Percentiles rank a stretch among this genome's conserved stretches.
phyloP scores from a whole-genome alignment of 805 yeast species.

The Schizosaccharomyces octosporus region DNA sequence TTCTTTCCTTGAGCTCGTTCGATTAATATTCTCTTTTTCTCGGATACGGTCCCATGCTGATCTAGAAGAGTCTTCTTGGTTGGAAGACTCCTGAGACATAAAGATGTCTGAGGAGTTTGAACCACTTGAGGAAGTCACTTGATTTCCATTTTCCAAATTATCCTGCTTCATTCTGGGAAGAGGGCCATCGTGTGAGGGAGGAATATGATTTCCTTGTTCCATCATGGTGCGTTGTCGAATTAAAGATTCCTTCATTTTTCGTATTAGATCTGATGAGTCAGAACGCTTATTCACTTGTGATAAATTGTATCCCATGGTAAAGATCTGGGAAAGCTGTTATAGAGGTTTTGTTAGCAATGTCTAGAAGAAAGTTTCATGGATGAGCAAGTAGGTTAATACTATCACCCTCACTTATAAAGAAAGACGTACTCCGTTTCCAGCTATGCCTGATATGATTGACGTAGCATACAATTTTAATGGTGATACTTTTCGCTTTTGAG shows the following conservation, averaged over 20 bases:
- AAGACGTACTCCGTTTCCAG: neutral
- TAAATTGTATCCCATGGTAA: neutral
- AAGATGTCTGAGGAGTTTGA: no score
- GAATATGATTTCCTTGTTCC: neutral
- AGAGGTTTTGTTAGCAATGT: no score
- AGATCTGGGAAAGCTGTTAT: neutral
- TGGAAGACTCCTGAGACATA: no score
- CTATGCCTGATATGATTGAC: neutral
- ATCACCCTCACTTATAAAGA: no score
- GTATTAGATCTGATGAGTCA: neutral
- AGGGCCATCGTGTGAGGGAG: neutral
- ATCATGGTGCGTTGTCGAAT: neutral
- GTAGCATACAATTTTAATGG: neutral
- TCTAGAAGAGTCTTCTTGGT: no score
- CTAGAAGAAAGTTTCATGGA: no score
- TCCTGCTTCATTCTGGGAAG: neutral
- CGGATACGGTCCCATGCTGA: no score
- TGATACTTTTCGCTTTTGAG: neutral
- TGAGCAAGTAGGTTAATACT: no score
- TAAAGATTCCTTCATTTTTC: neutral
- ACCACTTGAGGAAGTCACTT: no score
- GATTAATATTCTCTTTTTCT: no score
- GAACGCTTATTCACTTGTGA: neutral
- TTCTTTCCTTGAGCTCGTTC: no score
- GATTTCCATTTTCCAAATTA: no score